Evolutionary conservation across 345 rosid genomes (phyloP).

Genomic region (Populus euphratica): DNA sequence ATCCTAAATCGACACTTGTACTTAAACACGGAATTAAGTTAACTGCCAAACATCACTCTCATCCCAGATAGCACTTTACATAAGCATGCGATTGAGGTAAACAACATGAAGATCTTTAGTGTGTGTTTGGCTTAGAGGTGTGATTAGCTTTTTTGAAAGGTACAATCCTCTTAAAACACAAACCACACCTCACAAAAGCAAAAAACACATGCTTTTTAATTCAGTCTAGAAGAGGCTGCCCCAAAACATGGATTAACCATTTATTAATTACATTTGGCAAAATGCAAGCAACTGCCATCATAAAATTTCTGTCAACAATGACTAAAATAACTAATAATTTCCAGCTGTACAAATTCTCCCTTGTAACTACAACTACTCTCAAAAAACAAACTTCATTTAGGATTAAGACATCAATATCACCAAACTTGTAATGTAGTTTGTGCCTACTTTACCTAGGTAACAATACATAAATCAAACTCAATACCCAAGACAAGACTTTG

Average conservation of each 20-base stretch:
- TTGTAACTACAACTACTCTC: neutral
- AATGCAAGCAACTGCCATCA: neutral
- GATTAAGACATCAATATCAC: neutral
- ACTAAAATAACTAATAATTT: neutral
- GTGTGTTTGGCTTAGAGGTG: too few relatives aligned
- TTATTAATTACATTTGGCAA: neutral
- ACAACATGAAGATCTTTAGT: neutral
- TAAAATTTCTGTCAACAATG: neutral
- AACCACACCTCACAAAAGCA: too few relatives aligned
- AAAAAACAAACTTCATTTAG: neutral
- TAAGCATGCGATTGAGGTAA: too few relatives aligned
- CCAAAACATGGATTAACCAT: neutral
- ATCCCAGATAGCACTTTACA: too few relatives aligned
- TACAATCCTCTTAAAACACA: too few relatives aligned
- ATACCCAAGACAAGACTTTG: neutral
- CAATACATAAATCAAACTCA: neutral
- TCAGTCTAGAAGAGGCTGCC: neutral
- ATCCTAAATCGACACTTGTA: too few relatives aligned
- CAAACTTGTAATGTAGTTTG: neutral
- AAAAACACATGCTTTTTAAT: neutral
- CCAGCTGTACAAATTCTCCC: neutral
- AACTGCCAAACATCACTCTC: too few relatives aligned
- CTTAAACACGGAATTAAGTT: too few relatives aligned
- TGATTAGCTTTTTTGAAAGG: too few relatives aligned
- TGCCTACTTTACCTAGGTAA: neutral